Base-by-base conservation (phyloP, 192 early-diverging fungal species). In the Phycomyces nitens region DNA sequence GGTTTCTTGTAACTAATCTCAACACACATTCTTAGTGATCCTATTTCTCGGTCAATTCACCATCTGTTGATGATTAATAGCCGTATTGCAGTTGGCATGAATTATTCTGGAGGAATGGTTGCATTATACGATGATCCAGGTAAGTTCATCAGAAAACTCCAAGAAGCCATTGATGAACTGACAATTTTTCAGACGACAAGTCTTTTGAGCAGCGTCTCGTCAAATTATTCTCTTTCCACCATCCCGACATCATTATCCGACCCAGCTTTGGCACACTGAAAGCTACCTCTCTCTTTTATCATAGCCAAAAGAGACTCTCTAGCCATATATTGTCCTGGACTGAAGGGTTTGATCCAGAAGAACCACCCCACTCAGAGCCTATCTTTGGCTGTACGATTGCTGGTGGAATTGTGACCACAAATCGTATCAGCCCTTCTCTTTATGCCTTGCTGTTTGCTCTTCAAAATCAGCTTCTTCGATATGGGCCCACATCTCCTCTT, bases 341-440 rank as follows among this genome's bases (percentile, higher is more conserved):
- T 5, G 14, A 26, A 41, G 39, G 27, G 34, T 34, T 34, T 7
- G 29, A 34, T 7, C 29, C 29, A 34, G 16, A 34, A 2, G 56
- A 58, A 41, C 8, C n/a, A 58, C 3, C 7, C 21, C 29, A 34
- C 29, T 5, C 29, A 34, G 26, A 34, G 14, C 58, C 66, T 14
- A 60, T 68, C 42, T 50, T 60, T 10, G 47, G 58, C 2, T 68
- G 66, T 38, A 68, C 58, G 3, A 39, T 68, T 5, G 51, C 66
- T 4, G 66, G 66, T 11, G 66, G 66, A 0, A 29, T 68, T 8
- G 10, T 68, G 15, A 42, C 38, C 0, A 40, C 34, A 5, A 44
- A 68, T 38, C 58, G 57, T 20, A 39, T 44, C 18, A 41, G 21
- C 15, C 10, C 49, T 15, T 10, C n/a, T 2, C 9, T 68, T 16